These are phyloP conservation scores for Colletotrichum sp. DNA, from an alignment of 2,329 filamentous ascomycete species.

Conservation along the genomic window DNA sequence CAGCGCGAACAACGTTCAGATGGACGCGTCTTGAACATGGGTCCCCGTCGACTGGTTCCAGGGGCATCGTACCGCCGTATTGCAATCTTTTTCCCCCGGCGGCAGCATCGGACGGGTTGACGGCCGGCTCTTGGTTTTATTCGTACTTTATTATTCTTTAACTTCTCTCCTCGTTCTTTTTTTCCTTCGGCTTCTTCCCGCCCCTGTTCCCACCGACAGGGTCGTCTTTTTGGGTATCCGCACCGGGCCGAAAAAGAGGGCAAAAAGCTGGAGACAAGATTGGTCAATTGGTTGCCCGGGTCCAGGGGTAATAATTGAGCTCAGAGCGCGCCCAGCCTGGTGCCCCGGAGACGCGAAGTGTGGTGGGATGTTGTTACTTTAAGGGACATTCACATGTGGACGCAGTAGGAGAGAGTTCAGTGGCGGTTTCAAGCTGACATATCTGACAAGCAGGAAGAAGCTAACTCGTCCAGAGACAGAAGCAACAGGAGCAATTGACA, in stretches of 20 bases:
- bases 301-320: not conserved
- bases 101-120: not conserved
- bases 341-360: not conserved
- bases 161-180: not conserved
- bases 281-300: constrained; percentile 1
- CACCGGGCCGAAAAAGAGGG: constrained; percentile 8
- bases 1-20: not conserved
- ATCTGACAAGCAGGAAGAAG: not conserved
- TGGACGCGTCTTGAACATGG: not conserved
- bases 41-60: not conserved
- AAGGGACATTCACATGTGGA: not conserved
- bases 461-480: not conserved
- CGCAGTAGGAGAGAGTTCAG: not conserved
- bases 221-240: constrained; percentile 1
- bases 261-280: not conserved
- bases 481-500: not conserved
- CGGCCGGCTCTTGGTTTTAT: not conserved
- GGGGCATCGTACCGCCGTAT: not conserved
- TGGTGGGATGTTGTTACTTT: not conserved
- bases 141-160: not conserved
- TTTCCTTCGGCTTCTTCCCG: not conserved
- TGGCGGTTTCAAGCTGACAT: not conserved
- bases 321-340: not conserved
- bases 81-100: not conserved
- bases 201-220: constrained; percentile 1